phyloP scores from a whole-genome alignment of 2,329 filamentous ascomycete species.

The Claviceps spartinae region DNA sequence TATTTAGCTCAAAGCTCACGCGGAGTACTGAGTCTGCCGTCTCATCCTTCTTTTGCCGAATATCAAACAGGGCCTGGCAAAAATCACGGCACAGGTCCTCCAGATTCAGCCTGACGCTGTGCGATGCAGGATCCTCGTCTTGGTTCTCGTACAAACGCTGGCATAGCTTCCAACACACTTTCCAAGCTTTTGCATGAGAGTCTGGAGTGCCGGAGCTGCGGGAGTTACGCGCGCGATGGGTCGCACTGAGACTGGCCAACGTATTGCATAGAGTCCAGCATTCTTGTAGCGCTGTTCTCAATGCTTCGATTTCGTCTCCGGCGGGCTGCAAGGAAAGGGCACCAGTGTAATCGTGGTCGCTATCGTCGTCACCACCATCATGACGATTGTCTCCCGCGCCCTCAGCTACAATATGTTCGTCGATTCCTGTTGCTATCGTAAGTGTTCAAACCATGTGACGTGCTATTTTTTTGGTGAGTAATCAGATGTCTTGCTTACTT shows the following conservation, averaged over 20 bases:
- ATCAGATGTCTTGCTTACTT: conserved; percentile 35
- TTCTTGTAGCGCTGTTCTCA: conserved; percentile 68
- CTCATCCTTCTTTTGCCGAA: conserved; percentile 65
- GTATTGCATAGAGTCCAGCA: conserved; percentile 95
- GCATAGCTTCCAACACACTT: conserved; percentile 85
- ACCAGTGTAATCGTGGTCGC: conserved; percentile 31
- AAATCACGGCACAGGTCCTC: conserved; percentile 76
- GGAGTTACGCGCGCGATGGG: conserved; percentile 68
- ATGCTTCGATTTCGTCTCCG: conserved; percentile 49
- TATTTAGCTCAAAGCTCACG: conserved; percentile 91
- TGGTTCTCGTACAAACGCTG: conserved; percentile 76
- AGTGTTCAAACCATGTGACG: neutral
- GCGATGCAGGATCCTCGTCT: conserved; percentile 53
- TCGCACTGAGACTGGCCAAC: conserved; percentile 69
- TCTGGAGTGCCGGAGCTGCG: conserved; percentile 60
- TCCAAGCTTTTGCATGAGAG: conserved; percentile 80
- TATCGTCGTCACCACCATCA: conserved; percentile 36
- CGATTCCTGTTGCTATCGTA: conserved; percentile 33
- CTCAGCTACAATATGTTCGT: conserved; percentile 35
- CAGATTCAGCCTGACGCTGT: conserved; percentile 59
- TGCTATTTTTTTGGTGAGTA: neutral
- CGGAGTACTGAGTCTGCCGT: conserved; percentile 72
- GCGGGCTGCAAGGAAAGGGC: conserved; percentile 28
- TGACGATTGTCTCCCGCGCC: too few species aligned
- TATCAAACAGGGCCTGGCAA: conserved; percentile 81